These are phyloP conservation scores for Galeopsis tetrahit DNA, from an alignment of 257 asterid genomes.

Conservation along the genomic window DNA sequence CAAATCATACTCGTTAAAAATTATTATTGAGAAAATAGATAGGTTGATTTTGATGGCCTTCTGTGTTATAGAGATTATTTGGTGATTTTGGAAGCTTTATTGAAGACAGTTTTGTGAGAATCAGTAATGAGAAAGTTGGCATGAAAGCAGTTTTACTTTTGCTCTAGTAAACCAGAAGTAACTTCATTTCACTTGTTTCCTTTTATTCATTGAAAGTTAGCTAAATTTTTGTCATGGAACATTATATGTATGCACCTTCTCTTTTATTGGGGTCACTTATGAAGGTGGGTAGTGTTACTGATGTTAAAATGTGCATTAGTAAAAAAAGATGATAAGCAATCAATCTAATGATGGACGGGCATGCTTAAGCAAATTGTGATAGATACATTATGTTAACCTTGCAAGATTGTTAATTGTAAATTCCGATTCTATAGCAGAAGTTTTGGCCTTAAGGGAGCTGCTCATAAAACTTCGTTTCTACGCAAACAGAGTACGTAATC, in stretches of 20 bases:
- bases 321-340: not conserved
- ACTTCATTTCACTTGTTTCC: not conserved
- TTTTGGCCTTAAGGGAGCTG: conserved; percentile 16
- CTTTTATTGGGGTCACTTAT: not conserved
- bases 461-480: not conserved
- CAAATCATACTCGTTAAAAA: not conserved
- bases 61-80: not conserved
- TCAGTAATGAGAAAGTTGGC: conserved; percentile 20
- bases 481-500: conserved; percentile 5
- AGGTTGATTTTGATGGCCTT: conserved; percentile 1
- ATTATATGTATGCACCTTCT: not conserved
- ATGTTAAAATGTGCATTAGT: conserved; percentile 5
- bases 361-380: not conserved
- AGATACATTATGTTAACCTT: not conserved
- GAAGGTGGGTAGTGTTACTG: conserved; percentile 15
- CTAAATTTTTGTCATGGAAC: not conserved
- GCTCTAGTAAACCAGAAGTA: not conserved
- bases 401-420: not conserved
- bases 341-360: not conserved
- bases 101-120: not conserved
- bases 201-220: conserved; percentile 4
- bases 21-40: not conserved
- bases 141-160: conserved; percentile 5
- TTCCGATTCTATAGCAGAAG: not conserved
- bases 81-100: conserved; percentile 17